Conservation (phyloP, 768 basidiomycete genomes). For the Mycena crocata region DNA sequence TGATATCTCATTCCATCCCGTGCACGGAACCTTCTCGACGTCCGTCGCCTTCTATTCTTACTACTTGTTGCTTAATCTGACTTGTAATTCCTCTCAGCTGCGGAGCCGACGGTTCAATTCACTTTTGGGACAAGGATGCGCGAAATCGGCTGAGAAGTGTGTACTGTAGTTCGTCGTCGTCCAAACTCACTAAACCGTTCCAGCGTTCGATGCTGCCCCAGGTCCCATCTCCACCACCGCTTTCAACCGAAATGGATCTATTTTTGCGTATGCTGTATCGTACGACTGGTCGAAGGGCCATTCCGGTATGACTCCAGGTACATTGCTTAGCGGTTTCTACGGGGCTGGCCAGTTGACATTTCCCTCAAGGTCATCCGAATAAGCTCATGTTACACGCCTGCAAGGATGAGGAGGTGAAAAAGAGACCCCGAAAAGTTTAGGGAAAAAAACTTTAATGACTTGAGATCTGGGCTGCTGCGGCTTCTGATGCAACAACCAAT, state of each 20-base stretch:
- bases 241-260: constrained; percentile 89
- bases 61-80: constrained; percentile 33
- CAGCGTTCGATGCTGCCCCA: constrained; percentile 79
- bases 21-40: constrained; percentile 87
- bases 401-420: constrained; percentile 90
- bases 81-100: constrained; percentile 33
- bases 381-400: constrained; percentile 87
- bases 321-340: too few relatives aligned
- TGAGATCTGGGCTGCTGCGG: too few relatives aligned
- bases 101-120: constrained; percentile 89
- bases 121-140: constrained; percentile 96
- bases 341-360: too few relatives aligned
- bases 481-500: too few relatives aligned
- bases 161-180: constrained; percentile 32
- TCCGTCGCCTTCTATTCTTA: constrained; percentile 60
- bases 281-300: constrained; percentile 97
- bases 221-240: constrained; percentile 84
- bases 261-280: constrained; percentile 93
- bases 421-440: constrained; percentile 60
- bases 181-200: constrained; percentile 1
- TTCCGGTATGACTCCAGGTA: constrained; percentile 78
- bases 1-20: constrained; percentile 87
- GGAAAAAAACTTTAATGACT: background rate
- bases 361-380: constrained; percentile 74
- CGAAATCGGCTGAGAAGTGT: constrained; percentile 91